Conservation (phyloP, 2,329 filamentous ascomycete genomes). For the Elsinoe australis region DNA sequence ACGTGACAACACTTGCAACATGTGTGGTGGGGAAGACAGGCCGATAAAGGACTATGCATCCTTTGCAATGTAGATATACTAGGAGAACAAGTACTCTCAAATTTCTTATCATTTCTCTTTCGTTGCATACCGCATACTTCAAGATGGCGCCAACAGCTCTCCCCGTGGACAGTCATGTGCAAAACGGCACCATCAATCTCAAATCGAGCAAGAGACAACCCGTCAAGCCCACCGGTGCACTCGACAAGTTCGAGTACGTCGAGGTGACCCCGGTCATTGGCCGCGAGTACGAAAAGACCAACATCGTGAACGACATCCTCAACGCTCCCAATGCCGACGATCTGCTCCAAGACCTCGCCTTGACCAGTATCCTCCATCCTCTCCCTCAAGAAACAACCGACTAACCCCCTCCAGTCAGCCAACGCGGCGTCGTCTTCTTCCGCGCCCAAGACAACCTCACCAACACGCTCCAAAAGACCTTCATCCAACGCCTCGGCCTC, state of each 20-base stretch:
- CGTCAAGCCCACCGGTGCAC: conserved; percentile 18
- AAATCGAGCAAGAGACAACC: conserved; percentile 9
- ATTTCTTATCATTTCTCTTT: too few species aligned
- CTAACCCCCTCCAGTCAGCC: conserved; percentile 20
- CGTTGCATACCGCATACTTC: too few species aligned
- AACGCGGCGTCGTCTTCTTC: conserved; percentile 26
- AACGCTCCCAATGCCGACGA: conserved; percentile 21
- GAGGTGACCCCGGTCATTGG: conserved; percentile 24
- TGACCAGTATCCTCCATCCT: conserved; percentile 15
- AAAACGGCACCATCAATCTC: background rate
- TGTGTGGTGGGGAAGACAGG: background rate
- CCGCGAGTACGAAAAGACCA: conserved; percentile 20
- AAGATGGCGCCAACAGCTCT: conserved; percentile 13
- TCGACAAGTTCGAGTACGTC: conserved; percentile 21
- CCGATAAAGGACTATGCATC: background rate
- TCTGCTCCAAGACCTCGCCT: conserved; percentile 23
- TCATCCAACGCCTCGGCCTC: conserved; percentile 46
- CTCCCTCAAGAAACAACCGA: background rate
- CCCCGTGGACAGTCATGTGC: conserved; percentile 5
- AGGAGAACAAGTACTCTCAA: too few species aligned
- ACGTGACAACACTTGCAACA: conserved; percentile 15
- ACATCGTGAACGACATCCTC: conserved; percentile 23
- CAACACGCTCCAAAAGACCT: conserved; percentile 46
- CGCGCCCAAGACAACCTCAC: conserved; percentile 33
- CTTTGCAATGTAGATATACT: background rate